Evolutionary conservation across 106 monocot genomes (phyloP).

Genomic region (Dioscorea zingiberensis): DNA sequence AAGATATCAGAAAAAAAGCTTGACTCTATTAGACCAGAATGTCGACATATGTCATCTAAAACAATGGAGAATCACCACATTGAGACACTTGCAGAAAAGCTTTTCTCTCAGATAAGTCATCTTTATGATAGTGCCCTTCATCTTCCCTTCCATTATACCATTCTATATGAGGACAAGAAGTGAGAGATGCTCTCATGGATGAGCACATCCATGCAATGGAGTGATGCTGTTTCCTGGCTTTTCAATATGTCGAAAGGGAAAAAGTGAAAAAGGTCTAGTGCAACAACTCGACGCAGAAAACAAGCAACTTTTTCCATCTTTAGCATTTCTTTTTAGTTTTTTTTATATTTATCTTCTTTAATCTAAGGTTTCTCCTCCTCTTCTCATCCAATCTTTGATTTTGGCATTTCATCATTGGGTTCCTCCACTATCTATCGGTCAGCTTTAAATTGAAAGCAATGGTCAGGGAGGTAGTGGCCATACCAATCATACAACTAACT

Average conservation of each 20-base stretch:
- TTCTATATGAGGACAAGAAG: too few relatives aligned
- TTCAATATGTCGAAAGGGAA: conserved; percentile 1
- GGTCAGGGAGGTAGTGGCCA: too few relatives aligned
- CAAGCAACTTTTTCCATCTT: too few relatives aligned
- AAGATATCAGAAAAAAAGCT: too few relatives aligned
- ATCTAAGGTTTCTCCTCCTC: background rate
- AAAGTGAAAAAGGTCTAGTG: background rate
- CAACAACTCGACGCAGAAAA: conserved; percentile 16
- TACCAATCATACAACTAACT: too few relatives aligned
- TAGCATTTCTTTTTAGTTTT: background rate
- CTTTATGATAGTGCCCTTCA: background rate
- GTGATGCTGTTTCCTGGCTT: too few relatives aligned
- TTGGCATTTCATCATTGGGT: too few relatives aligned
- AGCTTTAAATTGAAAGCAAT: too few relatives aligned
- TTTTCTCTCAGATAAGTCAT: background rate
- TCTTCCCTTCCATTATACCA: too few relatives aligned
- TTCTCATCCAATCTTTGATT: background rate
- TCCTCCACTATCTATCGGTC: too few relatives aligned
- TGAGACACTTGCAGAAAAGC: background rate
- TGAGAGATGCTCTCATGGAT: too few relatives aligned
- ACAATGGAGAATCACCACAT: background rate
- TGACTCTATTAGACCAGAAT: background rate
- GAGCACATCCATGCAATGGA: too few relatives aligned
- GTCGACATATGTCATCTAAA: background rate
- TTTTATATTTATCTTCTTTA: background rate